Evolutionary conservation across 2,329 filamentous ascomycete species (phyloP), one percentile per base, ranked within the genome.

Genomic region (Colletotrichum eleusines): DNA sequence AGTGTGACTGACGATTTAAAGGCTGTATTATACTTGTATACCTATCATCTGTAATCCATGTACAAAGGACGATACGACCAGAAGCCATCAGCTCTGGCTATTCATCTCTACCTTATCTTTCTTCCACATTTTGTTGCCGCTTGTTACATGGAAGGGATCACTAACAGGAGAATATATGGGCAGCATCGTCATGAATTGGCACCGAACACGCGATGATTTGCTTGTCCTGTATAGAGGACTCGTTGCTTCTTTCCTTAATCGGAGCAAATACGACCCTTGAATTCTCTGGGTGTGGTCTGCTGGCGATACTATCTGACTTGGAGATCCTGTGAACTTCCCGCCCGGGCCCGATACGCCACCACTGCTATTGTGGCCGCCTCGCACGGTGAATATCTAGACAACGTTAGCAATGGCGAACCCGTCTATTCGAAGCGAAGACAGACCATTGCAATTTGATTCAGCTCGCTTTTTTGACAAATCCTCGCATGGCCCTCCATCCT

Each of bases 401-500:
- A 35, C 28, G 67, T 67, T 44, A 70, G 67, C 67, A 70, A 67
- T 70, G 67, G 67, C 57, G 26, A 66, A 33, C 50, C 63, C 67
- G 67, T 70, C 40, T 48, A 42, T 48, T 51, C 42, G 35, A 60
- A 67, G 26, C n/a, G 55, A 62, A 26, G 67, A 70, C 67, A 70
- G 67, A 70, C 67, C 67, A 70, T 70, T 70, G 67, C 63, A 51
- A 50, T 74, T 23, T 71, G 59, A 48, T 60, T 53, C 35, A 57
- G 58, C 51, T 53, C 57, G 44, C 26, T 61, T 48, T 51, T 48
- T 68, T 54, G 44, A 62, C 33, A 31, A 60, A 54, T 44, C 44
- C 68, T 66, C 23, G 54, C 35, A 4, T 20, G 33, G 33, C 31
- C 31, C n/a, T n/a, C 58, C 57, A 40, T 48, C 63, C 68, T 23